Evolutionary conservation across 2,329 filamentous ascomycete genomes (phyloP).

Genomic region (Nigrograna mackinnonii): DNA sequence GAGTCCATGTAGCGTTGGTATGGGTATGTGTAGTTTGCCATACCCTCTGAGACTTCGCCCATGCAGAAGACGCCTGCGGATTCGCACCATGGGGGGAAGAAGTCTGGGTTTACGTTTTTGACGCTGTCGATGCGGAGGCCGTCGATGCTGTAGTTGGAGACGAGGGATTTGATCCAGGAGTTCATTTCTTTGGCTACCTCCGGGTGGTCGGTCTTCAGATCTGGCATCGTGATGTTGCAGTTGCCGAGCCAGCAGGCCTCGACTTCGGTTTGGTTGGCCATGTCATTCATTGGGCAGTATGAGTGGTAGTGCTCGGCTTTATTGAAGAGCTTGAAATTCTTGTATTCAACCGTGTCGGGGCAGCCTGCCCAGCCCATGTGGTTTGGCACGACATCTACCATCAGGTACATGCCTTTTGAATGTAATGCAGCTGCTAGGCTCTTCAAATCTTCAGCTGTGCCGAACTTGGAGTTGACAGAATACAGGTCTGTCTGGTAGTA

Average conservation of each 20-base stretch:
- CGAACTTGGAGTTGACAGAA: conserved; percentile 48
- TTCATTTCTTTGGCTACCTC: conserved; percentile 10
- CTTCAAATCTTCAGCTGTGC: conserved; percentile 45
- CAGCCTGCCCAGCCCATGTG: conserved; percentile 28
- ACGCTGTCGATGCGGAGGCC: conserved; percentile 63
- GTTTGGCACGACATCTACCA: conserved; percentile 53
- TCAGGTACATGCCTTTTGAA: conserved; percentile 41
- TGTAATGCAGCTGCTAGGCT: conserved; percentile 47
- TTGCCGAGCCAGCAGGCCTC: conserved; percentile 19
- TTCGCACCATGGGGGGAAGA: conserved; percentile 56
- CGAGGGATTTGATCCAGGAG: conserved; percentile 9
- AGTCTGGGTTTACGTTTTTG: conserved; percentile 60
- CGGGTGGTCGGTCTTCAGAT: conserved; percentile 14
- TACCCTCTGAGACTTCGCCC: conserved; percentile 39
- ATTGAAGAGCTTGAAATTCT: conserved; percentile 8
- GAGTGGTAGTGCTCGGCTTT: conserved; percentile 9
- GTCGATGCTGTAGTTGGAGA: conserved; percentile 37
- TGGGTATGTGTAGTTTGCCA: conserved; percentile 14
- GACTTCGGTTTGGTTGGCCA: conserved; percentile 15
- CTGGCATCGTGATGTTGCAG: conserved; percentile 18
- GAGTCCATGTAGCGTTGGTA: conserved; percentile 15
- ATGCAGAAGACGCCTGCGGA: conserved; percentile 52
- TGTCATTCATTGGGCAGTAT: conserved; percentile 10
- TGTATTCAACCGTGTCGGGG: conserved; percentile 12
- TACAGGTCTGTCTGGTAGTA: conserved; percentile 51